Evolutionary conservation across 805 yeast species (phyloP), one percentile per base, ranked within the genome.

Genomic region (Saccharomyces mikatae): DNA sequence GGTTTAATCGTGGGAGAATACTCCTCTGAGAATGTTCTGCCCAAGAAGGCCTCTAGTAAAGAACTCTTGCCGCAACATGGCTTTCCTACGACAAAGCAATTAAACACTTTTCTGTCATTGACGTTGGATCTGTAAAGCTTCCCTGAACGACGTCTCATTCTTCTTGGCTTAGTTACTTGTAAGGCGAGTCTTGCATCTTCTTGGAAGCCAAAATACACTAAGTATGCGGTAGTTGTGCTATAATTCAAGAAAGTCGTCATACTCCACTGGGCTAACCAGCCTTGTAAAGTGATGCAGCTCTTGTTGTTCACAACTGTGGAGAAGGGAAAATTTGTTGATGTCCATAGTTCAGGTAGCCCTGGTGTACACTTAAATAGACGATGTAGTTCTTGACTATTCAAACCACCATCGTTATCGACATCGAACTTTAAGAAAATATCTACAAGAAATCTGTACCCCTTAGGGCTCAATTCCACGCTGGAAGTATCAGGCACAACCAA

Each of bases 241-340:
- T 87, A 82, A 62, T 91, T 96, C 30, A 94, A 73, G 60, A 82
- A 90, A 0, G 98, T 92, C 0, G 97, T 89, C 87, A 94, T 87
- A 62, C 92, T 86, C 99, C 99, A 94, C 64, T 92, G 98, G 0
- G 99, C 99, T 41, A 94, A 72, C 99, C 99, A 94, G 2, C 99
- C 99, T 72, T 95, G 99, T 28, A 94, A 71, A 0, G 98, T 89
- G 3, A 94, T 90, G 66, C 83, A 80, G 0, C 96, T 97, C 58
- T 83, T 84, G 59, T 90, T 97, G 66, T 90, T 91, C 52, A 96
- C 81, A 1, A 92, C 96, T 10, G 96, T 88, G 0, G 96, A 82
- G 27, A 79, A 75, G 0, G 99, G 99, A 65, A 94, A 94, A 59
- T 84, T 84, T 0, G 88, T 79, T 13, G 87, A 90, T 41, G 77